Conservation (phyloP, 768 basidiomycete genomes). For the Podaxis sp. region DNA sequence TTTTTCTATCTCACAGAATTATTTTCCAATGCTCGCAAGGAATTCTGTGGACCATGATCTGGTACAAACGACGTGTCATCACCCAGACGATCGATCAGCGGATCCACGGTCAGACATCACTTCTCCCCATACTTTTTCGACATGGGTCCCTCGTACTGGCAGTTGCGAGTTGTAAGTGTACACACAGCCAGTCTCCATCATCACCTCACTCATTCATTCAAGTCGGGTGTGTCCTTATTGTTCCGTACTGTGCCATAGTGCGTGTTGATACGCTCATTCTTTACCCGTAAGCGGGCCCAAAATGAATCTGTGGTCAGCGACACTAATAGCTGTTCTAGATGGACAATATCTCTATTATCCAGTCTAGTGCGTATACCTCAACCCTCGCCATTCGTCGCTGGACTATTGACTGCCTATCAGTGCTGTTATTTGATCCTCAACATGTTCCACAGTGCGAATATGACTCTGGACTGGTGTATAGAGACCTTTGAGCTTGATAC, state of each 20-base stretch:
- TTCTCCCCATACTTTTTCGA: neutral
- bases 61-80: neutral
- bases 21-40: neutral
- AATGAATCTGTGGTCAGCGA: neutral
- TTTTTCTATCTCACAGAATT: neutral
- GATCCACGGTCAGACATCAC: neutral
- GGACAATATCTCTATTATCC: neutral
- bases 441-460: neutral
- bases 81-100: neutral
- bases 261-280: neutral
- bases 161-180: neutral
- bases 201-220: neutral
- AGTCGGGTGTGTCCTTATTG: neutral
- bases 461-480: neutral
- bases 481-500: neutral
- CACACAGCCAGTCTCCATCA: neutral
- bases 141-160: neutral
- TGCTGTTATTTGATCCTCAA: neutral
- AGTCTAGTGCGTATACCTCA: neutral
- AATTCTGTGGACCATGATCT: neutral
- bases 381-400: neutral
- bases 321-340: neutral
- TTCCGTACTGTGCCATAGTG: neutral
- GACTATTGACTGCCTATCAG: neutral
- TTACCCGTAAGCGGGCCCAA: neutral